A percentile compares a stretch with the other conserved stretches of the same genome.
phyloP scores from a whole-genome alignment of 164 flowering plant species.

The Kalanchoe fedtschenkoi region DNA sequence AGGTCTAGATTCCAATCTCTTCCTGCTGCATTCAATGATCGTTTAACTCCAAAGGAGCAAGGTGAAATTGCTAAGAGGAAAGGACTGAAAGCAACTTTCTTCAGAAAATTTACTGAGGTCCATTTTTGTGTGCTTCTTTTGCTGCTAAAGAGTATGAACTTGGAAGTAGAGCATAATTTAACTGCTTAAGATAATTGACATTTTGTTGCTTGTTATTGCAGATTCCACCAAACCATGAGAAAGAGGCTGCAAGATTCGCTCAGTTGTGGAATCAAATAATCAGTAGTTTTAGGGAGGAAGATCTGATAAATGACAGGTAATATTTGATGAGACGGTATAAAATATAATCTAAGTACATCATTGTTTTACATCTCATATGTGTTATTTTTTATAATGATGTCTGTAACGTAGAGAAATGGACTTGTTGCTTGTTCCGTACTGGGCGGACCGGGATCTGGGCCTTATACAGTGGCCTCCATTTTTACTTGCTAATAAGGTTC shows the following conservation, averaged over 20 bases:
- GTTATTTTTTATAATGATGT: not conserved
- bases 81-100: slow-evolving; percentile 66
- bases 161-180: not conserved
- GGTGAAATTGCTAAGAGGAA: slow-evolving; percentile 43
- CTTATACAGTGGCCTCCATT: slow-evolving; percentile 96
- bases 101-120: slow-evolving; percentile 55
- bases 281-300: slow-evolving; percentile 84
- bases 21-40: slow-evolving; percentile 85
- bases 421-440: slow-evolving; percentile 90
- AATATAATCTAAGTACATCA: not conserved
- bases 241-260: slow-evolving; percentile 81
- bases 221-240: slow-evolving; percentile 44
- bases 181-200: not conserved
- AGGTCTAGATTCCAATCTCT: slow-evolving; percentile 78
- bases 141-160: not conserved
- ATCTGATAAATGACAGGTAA: slow-evolving; percentile 79
- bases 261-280: slow-evolving; percentile 91
- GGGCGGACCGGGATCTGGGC: slow-evolving; percentile 83
- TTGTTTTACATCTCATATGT: not conserved
- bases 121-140: not conserved
- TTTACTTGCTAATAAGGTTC: slow-evolving; percentile 94
- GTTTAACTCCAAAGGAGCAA: slow-evolving; percentile 67
- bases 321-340: not conserved
- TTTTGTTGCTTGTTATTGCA: slow-evolving; percentile 14
- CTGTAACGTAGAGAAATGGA: slow-evolving; percentile 63